These are phyloP conservation scores for Platanthera guangdongensis DNA, from an alignment of 106 monocot genomes.

Conservation along the genomic window DNA sequence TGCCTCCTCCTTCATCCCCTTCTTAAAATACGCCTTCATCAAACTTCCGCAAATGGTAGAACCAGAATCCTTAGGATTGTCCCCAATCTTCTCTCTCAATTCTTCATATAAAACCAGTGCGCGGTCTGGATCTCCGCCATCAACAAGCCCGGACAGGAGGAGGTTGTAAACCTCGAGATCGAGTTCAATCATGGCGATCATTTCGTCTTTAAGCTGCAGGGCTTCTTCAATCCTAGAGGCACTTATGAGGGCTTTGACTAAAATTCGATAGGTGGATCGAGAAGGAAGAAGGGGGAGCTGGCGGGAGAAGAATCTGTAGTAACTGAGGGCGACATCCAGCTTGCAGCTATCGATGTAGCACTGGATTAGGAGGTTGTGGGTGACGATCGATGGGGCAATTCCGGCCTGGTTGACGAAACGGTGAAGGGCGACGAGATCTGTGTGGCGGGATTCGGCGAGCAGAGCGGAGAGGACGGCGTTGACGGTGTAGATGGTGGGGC, in stretches of 20 bases:
- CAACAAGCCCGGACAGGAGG: constrained; percentile 57
- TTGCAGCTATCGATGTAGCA: constrained; percentile 57
- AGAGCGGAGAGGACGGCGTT: constrained; percentile 66
- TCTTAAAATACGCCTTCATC: constrained; percentile 63
- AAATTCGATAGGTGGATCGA: constrained; percentile 68
- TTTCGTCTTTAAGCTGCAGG: constrained; percentile 59
- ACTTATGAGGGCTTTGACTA: constrained; percentile 54
- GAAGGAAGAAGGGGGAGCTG: constrained; percentile 52
- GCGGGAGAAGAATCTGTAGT: constrained; percentile 48
- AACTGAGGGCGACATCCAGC: constrained; percentile 62
- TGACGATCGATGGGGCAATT: constrained; percentile 50
- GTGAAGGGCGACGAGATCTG: constrained; percentile 69
- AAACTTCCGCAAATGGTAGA: constrained; percentile 54
- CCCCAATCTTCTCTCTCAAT: constrained; percentile 54
- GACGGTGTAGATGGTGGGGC: constrained; percentile 74
- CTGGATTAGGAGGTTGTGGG: constrained; percentile 68
- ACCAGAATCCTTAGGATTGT: constrained; percentile 16
- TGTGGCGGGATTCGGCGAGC: constrained; percentile 46
- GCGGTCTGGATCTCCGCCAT: constrained; percentile 32
- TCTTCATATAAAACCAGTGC: constrained; percentile 51
- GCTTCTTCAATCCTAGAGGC: constrained; percentile 42
- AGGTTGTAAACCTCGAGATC: constrained; percentile 53
- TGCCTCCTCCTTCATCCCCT: constrained; percentile 53
- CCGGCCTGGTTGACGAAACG: constrained; percentile 75
- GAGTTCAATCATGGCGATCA: constrained; percentile 40